These are phyloP conservation scores for Dillenia suffruticosa DNA, from an alignment of 164 flowering plant genomes.

Conservation along the genomic window DNA sequence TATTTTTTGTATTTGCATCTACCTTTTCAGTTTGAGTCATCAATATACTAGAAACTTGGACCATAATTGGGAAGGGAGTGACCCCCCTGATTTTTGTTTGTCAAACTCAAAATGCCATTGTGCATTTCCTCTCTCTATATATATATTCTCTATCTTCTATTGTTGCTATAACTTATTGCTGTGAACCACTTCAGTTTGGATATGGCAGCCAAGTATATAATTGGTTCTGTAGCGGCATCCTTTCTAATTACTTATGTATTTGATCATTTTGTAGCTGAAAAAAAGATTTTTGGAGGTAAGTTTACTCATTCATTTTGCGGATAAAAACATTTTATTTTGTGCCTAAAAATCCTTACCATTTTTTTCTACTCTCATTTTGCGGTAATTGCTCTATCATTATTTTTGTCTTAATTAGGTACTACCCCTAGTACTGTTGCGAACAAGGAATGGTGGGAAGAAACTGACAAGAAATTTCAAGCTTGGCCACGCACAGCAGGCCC, in stretches of 20 bases:
- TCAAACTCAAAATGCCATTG: no score
- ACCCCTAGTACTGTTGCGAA: conserved; percentile 63
- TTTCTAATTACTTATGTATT: conserved; percentile 20
- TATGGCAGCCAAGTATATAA: conserved; percentile 30
- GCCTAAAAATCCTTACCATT: neutral
- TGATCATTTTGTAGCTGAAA: conserved; percentile 31
- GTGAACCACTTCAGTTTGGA: conserved; percentile 17
- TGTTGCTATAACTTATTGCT: neutral
- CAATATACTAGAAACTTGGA: no score
- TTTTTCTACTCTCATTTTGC: neutral
- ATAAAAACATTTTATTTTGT: neutral
- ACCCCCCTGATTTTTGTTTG: no score
- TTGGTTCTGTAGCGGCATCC: conserved; percentile 29
- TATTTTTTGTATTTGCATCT: no score
- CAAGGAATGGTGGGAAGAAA: conserved; percentile 73
- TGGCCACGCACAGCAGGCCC: conserved; percentile 71
- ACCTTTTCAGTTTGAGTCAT: no score
- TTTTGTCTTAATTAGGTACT: conserved; percentile 41
- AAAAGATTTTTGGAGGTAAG: conserved; percentile 60
- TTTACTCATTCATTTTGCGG: neutral
- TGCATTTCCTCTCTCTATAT: no score
- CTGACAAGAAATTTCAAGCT: conserved; percentile 56
- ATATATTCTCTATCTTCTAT: no score
- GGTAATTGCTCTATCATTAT: neutral
- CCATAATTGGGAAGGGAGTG: no score